Evolutionary conservation across 768 basidiomycete genomes (phyloP).

Genomic region (Filobasidium wieringae): DNA sequence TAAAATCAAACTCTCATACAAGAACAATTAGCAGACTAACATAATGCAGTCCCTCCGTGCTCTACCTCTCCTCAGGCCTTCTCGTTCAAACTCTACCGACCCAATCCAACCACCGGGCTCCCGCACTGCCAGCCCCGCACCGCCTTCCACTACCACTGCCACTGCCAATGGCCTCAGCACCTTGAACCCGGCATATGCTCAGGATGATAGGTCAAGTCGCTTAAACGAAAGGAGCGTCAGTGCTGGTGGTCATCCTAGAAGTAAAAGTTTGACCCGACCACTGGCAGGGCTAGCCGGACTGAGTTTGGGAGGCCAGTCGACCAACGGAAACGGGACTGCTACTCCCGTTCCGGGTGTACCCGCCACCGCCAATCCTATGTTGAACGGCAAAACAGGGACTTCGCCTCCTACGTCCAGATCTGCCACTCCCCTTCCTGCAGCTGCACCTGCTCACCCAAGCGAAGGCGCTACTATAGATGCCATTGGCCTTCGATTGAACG

Average conservation of each 20-base stretch:
- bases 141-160: slow-evolving; percentile 23
- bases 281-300: not conserved
- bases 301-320: not conserved
- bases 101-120: not conserved
- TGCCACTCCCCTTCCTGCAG: slow-evolving; percentile 21
- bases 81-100: slow-evolving; percentile 7
- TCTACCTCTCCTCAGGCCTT: slow-evolving; percentile 37
- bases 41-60: slow-evolving; percentile 35
- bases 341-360: not conserved
- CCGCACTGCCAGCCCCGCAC: slow-evolving; percentile 34
- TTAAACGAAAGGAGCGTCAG: not conserved
- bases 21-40: not conserved
- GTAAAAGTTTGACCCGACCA: not conserved
- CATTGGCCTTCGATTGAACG: slow-evolving; percentile 32
- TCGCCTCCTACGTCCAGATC: slow-evolving; percentile 27
- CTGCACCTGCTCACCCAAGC: slow-evolving; percentile 11
- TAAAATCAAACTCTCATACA: not conserved
- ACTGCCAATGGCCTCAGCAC: slow-evolving; percentile 11
- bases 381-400: not conserved
- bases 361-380: not conserved
- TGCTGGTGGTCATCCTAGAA: not conserved
- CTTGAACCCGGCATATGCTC: slow-evolving; percentile 2
- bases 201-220: not conserved
- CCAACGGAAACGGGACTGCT: not conserved
- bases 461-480: slow-evolving; percentile 33